phyloP scores from a whole-genome alignment of 2,329 filamentous ascomycete genomes.

The Epichloe typhina region DNA sequence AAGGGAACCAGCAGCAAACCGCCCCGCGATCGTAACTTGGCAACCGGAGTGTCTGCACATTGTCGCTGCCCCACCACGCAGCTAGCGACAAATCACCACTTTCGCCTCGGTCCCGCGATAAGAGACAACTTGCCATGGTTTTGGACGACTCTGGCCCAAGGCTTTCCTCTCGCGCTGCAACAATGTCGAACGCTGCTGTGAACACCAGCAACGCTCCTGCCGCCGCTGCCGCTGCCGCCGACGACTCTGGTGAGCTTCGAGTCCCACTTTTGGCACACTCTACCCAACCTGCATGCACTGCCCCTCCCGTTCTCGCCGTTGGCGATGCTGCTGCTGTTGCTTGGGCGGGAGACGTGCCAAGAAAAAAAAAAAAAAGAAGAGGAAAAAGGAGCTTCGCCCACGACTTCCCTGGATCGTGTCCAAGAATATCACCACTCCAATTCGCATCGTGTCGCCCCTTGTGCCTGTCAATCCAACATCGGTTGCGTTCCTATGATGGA shows the following conservation, averaged over 20 bases:
- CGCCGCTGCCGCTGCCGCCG: slow-evolving; percentile 8
- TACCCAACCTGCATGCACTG: slow-evolving; percentile 8
- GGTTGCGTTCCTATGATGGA: not conserved
- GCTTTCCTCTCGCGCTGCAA: slow-evolving; percentile 20
- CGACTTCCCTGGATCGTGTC: not conserved
- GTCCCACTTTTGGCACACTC: slow-evolving; percentile 4
- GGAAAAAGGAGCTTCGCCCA: not conserved
- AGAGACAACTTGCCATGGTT: slow-evolving; percentile 19
- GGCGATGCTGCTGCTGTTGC: slow-evolving; percentile 7
- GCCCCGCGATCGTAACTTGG: slow-evolving; percentile 10
- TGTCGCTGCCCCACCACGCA: not conserved
- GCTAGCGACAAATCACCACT: slow-evolving; percentile 7
- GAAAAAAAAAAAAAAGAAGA: no score
- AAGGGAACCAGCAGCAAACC: not conserved
- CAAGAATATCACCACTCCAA: not conserved
- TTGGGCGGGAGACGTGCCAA: not conserved
- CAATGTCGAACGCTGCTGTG: slow-evolving; percentile 23
- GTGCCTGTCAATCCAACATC: not conserved
- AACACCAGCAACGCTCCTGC: slow-evolving; percentile 11
- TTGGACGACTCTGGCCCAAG: slow-evolving; percentile 26
- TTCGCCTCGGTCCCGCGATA: not conserved
- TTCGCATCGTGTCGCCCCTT: not conserved
- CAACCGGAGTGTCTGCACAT: not conserved
- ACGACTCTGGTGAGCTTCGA: slow-evolving; percentile 27
- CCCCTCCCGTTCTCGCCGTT: slow-evolving; percentile 20